Evolutionary conservation across 2,329 filamentous ascomycete genomes (phyloP).

Genomic region (Fusarium nygamai): DNA sequence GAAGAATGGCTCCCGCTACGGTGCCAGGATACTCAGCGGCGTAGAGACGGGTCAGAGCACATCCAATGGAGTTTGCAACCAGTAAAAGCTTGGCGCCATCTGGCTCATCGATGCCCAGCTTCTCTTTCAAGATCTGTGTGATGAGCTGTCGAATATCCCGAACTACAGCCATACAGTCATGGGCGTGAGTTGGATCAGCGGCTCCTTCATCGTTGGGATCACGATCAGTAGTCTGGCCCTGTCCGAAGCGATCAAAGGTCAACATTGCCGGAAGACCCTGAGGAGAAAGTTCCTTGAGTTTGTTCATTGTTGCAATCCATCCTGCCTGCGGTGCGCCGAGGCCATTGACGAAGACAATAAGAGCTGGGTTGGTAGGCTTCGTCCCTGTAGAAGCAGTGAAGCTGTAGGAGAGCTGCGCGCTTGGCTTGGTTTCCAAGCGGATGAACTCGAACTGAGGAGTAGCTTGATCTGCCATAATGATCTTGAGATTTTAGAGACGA

Average conservation of each 20-base stretch:
- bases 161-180: conserved; percentile 55
- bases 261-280: conserved; percentile 52
- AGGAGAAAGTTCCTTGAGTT: neutral
- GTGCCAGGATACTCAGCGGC: conserved; percentile 56
- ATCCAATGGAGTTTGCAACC: conserved; percentile 38
- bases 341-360: conserved; percentile 41
- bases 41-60: conserved; percentile 59
- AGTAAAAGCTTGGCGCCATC: conserved; percentile 14
- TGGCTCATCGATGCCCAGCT: neutral
- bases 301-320: conserved; percentile 25
- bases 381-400: neutral
- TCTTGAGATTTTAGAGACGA: rapidly evolving
- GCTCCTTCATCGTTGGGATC: conserved; percentile 56
- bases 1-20: conserved; percentile 59
- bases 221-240: conserved; percentile 56
- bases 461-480: neutral
- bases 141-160: conserved; percentile 32
- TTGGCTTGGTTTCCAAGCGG: conserved; percentile 31
- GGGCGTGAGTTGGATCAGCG: conserved; percentile 52
- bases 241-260: conserved; percentile 68
- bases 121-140: conserved; percentile 3
- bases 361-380: neutral
- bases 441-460: neutral
- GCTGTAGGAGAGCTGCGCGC: conserved; percentile 24
- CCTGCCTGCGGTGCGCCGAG: conserved; percentile 30